Base-by-base conservation (phyloP, 2,329 filamentous ascomycete species). In the Laburnicola sp. region DNA sequence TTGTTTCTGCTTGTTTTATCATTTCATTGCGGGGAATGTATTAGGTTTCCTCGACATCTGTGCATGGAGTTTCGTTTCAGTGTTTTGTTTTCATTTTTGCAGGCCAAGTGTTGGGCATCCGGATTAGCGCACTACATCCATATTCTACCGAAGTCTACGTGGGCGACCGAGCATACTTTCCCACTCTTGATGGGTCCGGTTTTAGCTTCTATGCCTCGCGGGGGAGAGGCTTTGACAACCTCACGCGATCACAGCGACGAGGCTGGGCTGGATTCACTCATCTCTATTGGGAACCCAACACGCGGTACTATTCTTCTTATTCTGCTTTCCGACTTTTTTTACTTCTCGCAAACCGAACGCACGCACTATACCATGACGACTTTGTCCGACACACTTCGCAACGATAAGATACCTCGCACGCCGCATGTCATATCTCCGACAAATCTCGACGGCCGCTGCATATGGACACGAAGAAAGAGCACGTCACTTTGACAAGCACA, bases 381-480 rank as follows among this genome's bases (percentile, higher is more conserved):
- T 5, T 26, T 35, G 39, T 38, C 42, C 45, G 43, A 50, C 28
- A 50, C 48, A 48, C 52, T 47, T n/a, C 47, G 47, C 39, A 27
- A 53, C 50, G 50, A 56, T 37, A 39, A 58, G 52, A 58, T 55
- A 55, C 37, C 47, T 53, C 39, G n/a, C 35, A 42, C 32, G 28
- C 30, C 11, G 32, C 32, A 40, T 28, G 22, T 22, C 25, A 10
- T 22, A 16, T 30, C 43, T 28, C 34, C 44, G 32, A 38, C 27
- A 31, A 45, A n/a, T 16, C 31, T 34, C 11, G 10, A 45, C 30
- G 36, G 21, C 38, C 39, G 38, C 34, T 44, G 42, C 42, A 45
- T 31, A 40, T 28, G 36, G 25, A 43, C 35, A 47, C 7, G 35
- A 41, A 25, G 30, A 38, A 40, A 32, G 11, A n/a, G 46, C 42